These are phyloP conservation scores for Tetrapisispora phaffii DNA, from an alignment of 805 yeast species.

Conservation along the genomic window DNA sequence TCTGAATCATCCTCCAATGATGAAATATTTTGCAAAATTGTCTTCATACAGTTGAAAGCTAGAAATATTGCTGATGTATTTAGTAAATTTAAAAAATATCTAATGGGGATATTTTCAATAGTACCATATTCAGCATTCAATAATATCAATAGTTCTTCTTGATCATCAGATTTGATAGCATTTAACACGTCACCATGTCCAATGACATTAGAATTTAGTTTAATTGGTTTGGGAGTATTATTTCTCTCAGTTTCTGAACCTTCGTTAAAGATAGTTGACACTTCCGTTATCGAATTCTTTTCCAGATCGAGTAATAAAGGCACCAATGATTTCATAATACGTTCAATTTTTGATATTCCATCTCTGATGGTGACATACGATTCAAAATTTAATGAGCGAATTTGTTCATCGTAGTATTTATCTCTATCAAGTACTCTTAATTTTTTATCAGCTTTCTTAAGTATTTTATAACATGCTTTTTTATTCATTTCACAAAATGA, in stretches of 20 bases:
- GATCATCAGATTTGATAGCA: conserved; percentile 36
- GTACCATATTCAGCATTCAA: conserved; percentile 14
- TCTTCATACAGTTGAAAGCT: conserved; percentile 48
- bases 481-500: conserved; percentile 93
- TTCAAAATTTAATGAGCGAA: conserved; percentile 48
- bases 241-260: conserved; percentile 7
- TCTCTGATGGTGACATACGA: conserved; percentile 43
- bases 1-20: conserved; percentile 56
- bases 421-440: conserved; percentile 43
- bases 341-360: neutral
- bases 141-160: conserved; percentile 34
- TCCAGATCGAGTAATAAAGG: conserved; percentile 18
- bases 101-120: conserved; percentile 36
- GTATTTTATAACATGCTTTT: conserved; percentile 78
- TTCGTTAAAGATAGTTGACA: conserved; percentile 43
- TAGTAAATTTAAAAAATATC: conserved; percentile 48
- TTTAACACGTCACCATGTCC: conserved; percentile 4
- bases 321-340: conserved; percentile 31
- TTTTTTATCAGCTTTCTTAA: conserved; percentile 86
- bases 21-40: conserved; percentile 41
- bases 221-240: neutral
- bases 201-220: neutral
- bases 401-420: conserved; percentile 53
- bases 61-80: conserved; percentile 54
- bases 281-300: conserved; percentile 43